A percentile compares a stretch with the other conserved stretches of the same genome.
Conservation (phyloP, 176 grass and related monocot species). For the Luzula sylvatica region DNA sequence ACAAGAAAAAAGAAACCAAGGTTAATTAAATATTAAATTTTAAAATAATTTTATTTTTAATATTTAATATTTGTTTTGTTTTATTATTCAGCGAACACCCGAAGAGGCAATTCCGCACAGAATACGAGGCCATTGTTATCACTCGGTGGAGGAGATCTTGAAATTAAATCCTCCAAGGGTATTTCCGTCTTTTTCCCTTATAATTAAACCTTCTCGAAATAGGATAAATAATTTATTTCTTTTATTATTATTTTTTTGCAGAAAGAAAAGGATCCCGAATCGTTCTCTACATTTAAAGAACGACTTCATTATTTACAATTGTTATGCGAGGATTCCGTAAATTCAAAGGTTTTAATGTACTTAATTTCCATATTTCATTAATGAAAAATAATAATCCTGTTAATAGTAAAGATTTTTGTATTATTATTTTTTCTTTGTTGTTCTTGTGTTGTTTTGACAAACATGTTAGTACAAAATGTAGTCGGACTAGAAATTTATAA, state of each 20-base stretch:
- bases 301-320: conserved; percentile 84
- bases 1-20: conserved; percentile 75
- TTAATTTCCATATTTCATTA: too few species aligned
- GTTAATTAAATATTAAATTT: conserved; percentile 23
- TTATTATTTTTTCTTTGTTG: background rate
- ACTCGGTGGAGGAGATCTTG: conserved; percentile 54
- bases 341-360: conserved; percentile 82
- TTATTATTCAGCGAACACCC: conserved; percentile 46
- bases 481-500: too few species aligned
- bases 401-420: too few species aligned
- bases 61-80: background rate
- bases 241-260: conserved; percentile 32
- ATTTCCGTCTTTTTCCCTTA: conserved; percentile 25
- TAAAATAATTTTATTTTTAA: background rate
- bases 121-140: conserved; percentile 56
- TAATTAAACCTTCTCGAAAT: background rate
- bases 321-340: conserved; percentile 97
- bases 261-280: conserved; percentile 81
- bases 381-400: too few species aligned
- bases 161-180: conserved; percentile 72
- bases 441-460: background rate
- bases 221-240: conserved; percentile 16
- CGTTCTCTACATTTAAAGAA: conserved; percentile 89
- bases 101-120: conserved; percentile 64
- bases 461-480: conserved; percentile 18